phyloP scores from a whole-genome alignment of 2,329 filamentous ascomycete species.

The Xylariaceae sp. region DNA sequence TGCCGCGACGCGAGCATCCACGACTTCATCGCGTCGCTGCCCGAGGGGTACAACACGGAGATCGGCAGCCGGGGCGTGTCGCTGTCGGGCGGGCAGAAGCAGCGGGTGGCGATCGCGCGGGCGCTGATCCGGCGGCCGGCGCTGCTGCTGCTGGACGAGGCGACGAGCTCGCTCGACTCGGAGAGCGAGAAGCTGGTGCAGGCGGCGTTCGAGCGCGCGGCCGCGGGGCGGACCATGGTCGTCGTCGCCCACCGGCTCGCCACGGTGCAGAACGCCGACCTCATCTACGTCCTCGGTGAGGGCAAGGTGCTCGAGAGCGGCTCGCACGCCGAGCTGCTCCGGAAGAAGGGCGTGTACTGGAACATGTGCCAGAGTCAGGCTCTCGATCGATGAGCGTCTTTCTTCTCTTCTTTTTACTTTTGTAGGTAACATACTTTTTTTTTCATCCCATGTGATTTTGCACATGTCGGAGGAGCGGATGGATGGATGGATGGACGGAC shows the following conservation, averaged over 20 bases:
- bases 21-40: conserved; percentile 63
- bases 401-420: neutral
- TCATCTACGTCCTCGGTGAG: conserved; percentile 73
- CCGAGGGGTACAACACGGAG: conserved; percentile 62
- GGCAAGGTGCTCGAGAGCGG: conserved; percentile 53
- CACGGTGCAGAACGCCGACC: conserved; percentile 71
- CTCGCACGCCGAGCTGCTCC: conserved; percentile 46
- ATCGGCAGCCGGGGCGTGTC: conserved; percentile 62
- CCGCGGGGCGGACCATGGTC: conserved; percentile 58
- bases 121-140: conserved; percentile 59
- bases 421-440: too few relatives aligned
- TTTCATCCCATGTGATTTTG: too few relatives aligned
- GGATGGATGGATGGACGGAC: too few relatives aligned
- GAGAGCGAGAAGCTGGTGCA: conserved; percentile 55
- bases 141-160: conserved; percentile 65
- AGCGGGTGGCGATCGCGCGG: conserved; percentile 64
- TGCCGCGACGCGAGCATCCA: conserved; percentile 62
- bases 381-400: conserved; percentile 40
- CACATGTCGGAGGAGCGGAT: too few relatives aligned
- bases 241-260: conserved; percentile 73
- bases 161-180: conserved; percentile 63
- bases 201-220: conserved; percentile 60
- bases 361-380: conserved; percentile 58
- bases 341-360: conserved; percentile 50
- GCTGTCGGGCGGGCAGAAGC: conserved; percentile 67